Base-by-base conservation (phyloP, 139 green algal genomes). In the Penium margaritaceum region DNA sequence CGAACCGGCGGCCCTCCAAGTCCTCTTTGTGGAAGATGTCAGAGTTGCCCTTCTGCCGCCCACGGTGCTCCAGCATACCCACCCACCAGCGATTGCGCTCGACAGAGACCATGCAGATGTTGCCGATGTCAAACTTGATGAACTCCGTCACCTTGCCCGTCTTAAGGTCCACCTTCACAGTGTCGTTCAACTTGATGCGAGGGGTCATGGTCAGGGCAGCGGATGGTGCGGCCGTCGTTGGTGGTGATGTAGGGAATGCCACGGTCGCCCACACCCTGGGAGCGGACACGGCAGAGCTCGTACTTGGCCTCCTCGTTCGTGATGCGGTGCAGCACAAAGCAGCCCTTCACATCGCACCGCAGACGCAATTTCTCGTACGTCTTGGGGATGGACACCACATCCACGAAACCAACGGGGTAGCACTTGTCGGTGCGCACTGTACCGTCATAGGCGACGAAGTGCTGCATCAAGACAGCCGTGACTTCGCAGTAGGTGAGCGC, bases 191-290 rank as follows among this genome's bases (percentile, higher is more conserved):
- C 83, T 92, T 94, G 83, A 96, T 90, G 51, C 95, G 84, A n/a
- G 95, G 94, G 84, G 97, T 93, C 7, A 92, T 91, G 95, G 83
- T 99, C 95, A 12, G 95, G 93, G 88, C 97, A 99, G 80, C 95
- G 90, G 64, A 99, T 90, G 68, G 95, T 99, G 83, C 95, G 87
- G 72, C 93, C 93, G 80, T 99, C 95, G 80, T 97, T 92, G 55
- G 91, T 96, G 63, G 73, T 86, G 64, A 97, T 86, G 88, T 91
- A 96, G 44, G 95, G 95, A 34, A 99, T 83, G 81, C 85, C 91
- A 73, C 91, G 91, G 85, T 95, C 92, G 76, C 95, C 93, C 61
- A 95, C 41, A 41, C 68, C 55, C 62, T 79, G 75, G 14, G 54
- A 67, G 53, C 72, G 76, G 38, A 97, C 94, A 84, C 96, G 95